Conservation (phyloP, 192 early-diverging fungal species). For the Linnemannia exigua region DNA sequence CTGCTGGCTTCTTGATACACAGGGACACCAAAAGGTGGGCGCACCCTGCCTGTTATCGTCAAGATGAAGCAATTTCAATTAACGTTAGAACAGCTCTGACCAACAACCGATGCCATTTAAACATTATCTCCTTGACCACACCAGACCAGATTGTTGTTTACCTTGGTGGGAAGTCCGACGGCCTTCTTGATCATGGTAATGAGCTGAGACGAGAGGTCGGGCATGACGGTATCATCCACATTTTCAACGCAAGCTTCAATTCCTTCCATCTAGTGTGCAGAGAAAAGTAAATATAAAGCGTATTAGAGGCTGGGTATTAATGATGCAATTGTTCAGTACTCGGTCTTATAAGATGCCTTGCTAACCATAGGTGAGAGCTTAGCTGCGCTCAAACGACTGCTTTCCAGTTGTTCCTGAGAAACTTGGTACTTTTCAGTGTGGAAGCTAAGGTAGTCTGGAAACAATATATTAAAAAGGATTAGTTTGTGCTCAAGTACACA, state of each 20-base stretch:
- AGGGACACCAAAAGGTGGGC: constrained; percentile 89
- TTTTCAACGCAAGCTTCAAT: constrained; percentile 84
- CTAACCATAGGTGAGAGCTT: constrained; percentile 87
- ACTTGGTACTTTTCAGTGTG: constrained; percentile 89
- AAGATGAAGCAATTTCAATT: not conserved
- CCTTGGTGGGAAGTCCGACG: constrained; percentile 89
- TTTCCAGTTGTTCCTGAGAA: constrained; percentile 90
- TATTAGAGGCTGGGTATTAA: not conserved
- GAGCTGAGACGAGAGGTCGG: constrained; percentile 76
- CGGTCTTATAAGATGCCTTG: not conserved
- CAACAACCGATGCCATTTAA: not conserved
- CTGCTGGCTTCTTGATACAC: constrained; percentile 74
- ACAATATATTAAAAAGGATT: not conserved
- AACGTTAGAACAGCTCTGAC: not conserved
- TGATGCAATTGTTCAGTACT: too few relatives aligned
- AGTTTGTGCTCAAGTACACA: not conserved
- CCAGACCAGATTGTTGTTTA: constrained; percentile 9
- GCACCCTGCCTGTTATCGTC: constrained; percentile 79
- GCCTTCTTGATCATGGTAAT: constrained; percentile 82
- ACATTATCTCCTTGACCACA: not conserved
- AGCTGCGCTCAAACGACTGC: constrained; percentile 80
- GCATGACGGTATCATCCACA: constrained; percentile 79
- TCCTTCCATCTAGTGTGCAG: constrained; percentile 78
- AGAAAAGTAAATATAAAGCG: not conserved
- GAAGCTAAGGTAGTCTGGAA: constrained; percentile 86